Conservation (phyloP, 495 filamentous ascomycete genomes). For the Podospora pseudopauciseta region DNA sequence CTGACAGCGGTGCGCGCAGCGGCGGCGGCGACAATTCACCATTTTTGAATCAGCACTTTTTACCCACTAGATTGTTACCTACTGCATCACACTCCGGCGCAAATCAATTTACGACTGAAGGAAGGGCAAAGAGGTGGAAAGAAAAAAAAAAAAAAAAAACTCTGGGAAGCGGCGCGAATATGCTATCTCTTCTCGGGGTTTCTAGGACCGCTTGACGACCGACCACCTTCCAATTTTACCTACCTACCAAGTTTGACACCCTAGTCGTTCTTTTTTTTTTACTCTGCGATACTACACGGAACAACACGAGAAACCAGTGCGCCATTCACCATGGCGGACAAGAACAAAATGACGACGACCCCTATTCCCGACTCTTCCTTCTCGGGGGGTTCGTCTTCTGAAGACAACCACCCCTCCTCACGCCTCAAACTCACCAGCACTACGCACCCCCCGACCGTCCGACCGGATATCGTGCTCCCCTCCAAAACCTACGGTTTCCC, state of each 20-base stretch:
- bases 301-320: not conserved
- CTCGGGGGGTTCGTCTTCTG: not conserved
- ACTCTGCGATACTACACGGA: not conserved
- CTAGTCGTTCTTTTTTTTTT: not conserved
- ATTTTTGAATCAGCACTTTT: too few species aligned
- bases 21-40: not conserved
- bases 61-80: too few species aligned
- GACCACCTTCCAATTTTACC: too few species aligned
- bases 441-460: not conserved
- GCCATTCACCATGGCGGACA: not conserved
- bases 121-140: too few species aligned
- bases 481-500: conserved; percentile 44
- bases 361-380: not conserved
- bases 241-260: too few species aligned
- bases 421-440: not conserved
- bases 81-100: too few species aligned
- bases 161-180: too few species aligned
- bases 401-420: not conserved
- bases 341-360: not conserved
- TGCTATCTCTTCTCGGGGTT: too few species aligned
- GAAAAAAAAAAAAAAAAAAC: too few species aligned
- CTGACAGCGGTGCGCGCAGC: not conserved
- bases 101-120: too few species aligned
- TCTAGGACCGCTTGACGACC: too few species aligned
- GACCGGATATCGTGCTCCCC: conserved; percentile 24